Evolutionary conservation across 164 flowering plant genomes (phyloP), one percentile per base, ranked within the genome.

Genomic region (Euptelea pleiosperma): DNA sequence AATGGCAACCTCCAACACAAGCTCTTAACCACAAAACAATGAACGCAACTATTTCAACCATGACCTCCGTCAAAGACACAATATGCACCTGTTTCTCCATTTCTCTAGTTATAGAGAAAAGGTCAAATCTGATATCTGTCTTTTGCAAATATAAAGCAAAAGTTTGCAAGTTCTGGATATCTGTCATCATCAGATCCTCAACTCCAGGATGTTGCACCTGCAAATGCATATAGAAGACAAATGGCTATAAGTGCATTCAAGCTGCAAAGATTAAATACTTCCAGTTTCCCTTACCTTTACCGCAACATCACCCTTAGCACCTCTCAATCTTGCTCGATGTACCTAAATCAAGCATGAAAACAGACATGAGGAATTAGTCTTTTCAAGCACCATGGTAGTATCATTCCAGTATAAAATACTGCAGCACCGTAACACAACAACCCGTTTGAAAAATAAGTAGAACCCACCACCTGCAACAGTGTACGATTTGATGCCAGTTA

Each of bases 131-230:
- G 63, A 93, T 77, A 68, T 93, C 97, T 49, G 84, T 86, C 73
- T 87, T 93, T 73, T 93, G 98, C 82, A 93, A 76, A 77, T 72
- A 93, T 21, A 82, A 66, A 18, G 98, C 97, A 75, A 93, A 81
- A 53, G 96, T 92, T 84, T 87, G 87, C 79, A 90, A 68, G 64
- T 93, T 93, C 19, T 71, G 89, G 58, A 93, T 77, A 73, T 93
- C 98, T 35, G 92, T 87, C 97, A 89, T 87, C 98, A 89, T 93
- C 62, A 93, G 60, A 25, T 84, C 77, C 73, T 86, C 82, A 58
- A 87, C 77, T 39, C 98, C 98, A 33, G 96, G 97, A 83, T 93
- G 98, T 82, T 93, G 98, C 43, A 93, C 97, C 98, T 93, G 65
- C 45, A 56, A 37, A 26, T 45, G 30, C 42, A 48, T 43, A 53